phyloP scores from a whole-genome alignment of 1,284 basidiomycete genomes.

The Heterobasidion parviporum region DNA sequence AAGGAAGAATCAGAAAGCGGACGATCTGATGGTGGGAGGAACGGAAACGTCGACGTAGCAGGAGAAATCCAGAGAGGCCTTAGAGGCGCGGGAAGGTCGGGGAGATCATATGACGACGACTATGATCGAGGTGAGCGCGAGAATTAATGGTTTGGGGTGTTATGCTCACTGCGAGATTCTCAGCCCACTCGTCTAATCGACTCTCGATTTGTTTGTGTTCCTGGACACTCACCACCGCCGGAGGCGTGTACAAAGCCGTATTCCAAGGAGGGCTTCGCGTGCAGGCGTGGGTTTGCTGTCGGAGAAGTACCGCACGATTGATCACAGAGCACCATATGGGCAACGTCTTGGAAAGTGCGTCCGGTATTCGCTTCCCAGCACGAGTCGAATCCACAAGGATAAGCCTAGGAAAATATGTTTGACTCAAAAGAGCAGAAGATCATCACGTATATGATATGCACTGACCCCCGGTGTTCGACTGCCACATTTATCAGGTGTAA shows the following conservation, averaged over 20 bases:
- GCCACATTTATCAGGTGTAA: constrained; percentile 69
- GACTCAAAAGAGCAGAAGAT: not conserved
- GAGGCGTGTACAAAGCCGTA: constrained; percentile 54
- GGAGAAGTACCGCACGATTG: constrained; percentile 57
- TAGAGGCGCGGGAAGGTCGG: constrained; percentile 41
- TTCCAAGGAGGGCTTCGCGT: constrained; percentile 36
- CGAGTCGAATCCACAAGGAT: constrained; percentile 91
- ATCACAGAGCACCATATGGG: constrained; percentile 95
- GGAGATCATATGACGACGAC: constrained; percentile 46
- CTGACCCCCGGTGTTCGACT: constrained; percentile 48
- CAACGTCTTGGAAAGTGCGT: constrained; percentile 90
- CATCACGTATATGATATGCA: not conserved
- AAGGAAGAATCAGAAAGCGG: constrained; percentile 23
- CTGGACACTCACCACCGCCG: constrained; percentile 52
- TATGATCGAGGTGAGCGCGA: constrained; percentile 13
- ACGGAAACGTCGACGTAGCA: constrained; percentile 35
- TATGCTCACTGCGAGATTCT: constrained; percentile 43
- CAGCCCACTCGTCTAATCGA: constrained; percentile 59
- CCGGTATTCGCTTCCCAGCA: constrained; percentile 90
- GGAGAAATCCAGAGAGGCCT: constrained; percentile 67
- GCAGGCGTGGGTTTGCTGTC: constrained; percentile 1
- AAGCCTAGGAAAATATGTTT: constrained; percentile 36
- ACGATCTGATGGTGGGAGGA: constrained; percentile 16
- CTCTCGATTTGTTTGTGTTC: constrained; percentile 70
- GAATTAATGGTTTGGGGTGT: not conserved